Evolutionary conservation across 495 filamentous ascomycete species (phyloP), one percentile per base, ranked within the genome.

Genomic region (Penicillium paradoxum): DNA sequence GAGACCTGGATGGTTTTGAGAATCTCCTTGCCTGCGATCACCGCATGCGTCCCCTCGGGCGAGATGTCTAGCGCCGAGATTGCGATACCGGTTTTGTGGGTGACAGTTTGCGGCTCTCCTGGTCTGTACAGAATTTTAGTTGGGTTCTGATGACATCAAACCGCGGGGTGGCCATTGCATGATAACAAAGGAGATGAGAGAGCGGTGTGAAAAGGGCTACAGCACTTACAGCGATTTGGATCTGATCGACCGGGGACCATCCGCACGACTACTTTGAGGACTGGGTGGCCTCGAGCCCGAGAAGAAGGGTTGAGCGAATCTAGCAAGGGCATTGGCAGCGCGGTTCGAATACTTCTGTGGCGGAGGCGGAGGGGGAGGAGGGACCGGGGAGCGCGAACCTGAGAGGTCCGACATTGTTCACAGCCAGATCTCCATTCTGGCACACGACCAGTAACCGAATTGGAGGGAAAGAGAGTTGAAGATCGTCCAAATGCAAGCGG

Each of bases 21-120:
- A 40, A 95, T 83, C 57, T 95, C 85, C 53, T 85, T 83, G 24
- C 91, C 89, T 15, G 84, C 91, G 58, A 96, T 77, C 8, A 96
- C 79, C 38, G 86, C 91, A 67, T 85, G 82, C 43, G 83, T 86
- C 56, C 84, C 79, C 58, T 87, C 80, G 30, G 85, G 83, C 18
- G 90, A 93, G 50, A 85, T 82, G 67, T 92, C 91, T 57, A 96
- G 74, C 49, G 85, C 83, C 32, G 80, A 68, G 51, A 95, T 87
- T 15, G 88, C 82, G 19, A 84, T 79, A 38, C 85, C 81, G 21
- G 88, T 90, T 39, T 79, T 75, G 68, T 92, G 86, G 43, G 80
- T 79, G 29, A 84, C 79, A 45, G 89, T 85, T 66, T 91, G 87
- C 5, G 88, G 85, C 38, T 83, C 81, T 53, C 75, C 79, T 22